Base-by-base conservation (phyloP, 2,329 filamentous ascomycete species). In the Trichoderma brevicompactum region DNA sequence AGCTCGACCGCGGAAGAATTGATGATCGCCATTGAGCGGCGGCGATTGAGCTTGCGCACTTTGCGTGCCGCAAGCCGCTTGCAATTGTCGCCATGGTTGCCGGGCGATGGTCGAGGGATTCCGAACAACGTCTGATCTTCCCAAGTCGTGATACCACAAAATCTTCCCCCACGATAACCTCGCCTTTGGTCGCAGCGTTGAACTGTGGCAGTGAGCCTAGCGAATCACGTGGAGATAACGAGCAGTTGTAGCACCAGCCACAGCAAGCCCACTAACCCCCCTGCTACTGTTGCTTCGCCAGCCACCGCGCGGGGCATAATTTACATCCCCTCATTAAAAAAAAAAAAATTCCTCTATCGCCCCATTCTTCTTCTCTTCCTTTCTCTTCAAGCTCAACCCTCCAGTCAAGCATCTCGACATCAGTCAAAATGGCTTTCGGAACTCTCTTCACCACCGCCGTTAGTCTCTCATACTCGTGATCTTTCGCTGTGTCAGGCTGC, bases 361-460 rank as follows among this genome's bases (percentile, higher is more conserved):
- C 67, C 66, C 66, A 64, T 53, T 28, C 54, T 43, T 54, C 58
- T 64, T 54, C 65, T 49, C 53, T 64, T 67, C 44, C 34, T 40
- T 65, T 64, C 70, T 68, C 70, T 68, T 67, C 69, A 59, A 61
- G 36, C 50, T 66, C 34, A 59, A 65, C 66, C 49, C 28, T 63
- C 40, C 49, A 65, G 68, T 68, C 67, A 32, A 61, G 62, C 46
- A 63, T 62, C 53, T 62, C 69, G 70, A 62, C 68, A 67, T 65
- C 66, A 68, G 76, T 79, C 84, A 92, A 87, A 80, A 96, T 96
- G 91, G 86, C 92, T 79, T 98, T 99, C 87, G 95, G 95, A 84
- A 99, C 96, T 86, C 88, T 99, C 78, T 98, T 95, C 88, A 91
- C 90, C 79, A 88, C 87, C 81, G 79, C 87, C 83, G 94, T 96